phyloP scores from a whole-genome alignment of 2,329 filamentous ascomycete species.

The Colletotrichum truncatum region DNA sequence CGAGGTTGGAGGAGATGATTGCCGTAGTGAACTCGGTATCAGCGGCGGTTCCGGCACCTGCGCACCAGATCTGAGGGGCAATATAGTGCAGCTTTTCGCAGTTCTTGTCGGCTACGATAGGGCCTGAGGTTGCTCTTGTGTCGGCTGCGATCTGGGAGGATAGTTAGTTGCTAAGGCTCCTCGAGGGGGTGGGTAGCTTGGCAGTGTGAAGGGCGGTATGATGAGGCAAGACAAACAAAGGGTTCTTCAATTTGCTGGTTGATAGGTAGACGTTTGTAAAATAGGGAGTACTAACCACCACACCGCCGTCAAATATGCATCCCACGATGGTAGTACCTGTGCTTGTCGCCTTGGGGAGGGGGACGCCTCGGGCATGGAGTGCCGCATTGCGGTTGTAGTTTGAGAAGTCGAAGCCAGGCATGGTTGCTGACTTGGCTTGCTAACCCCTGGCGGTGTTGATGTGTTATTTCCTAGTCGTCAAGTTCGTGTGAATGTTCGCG shows the following conservation, averaged over 20 bases:
- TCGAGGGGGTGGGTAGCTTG: neutral
- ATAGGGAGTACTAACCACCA: slow-evolving; percentile 73
- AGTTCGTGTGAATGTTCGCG: neutral
- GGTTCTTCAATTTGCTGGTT: neutral
- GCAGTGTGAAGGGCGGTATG: slow-evolving; percentile 25
- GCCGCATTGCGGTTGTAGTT: slow-evolving; percentile 99
- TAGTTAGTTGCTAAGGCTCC: neutral
- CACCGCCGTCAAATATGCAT: slow-evolving; percentile 94
- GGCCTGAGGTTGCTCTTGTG: slow-evolving; percentile 94
- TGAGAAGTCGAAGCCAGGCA: slow-evolving; percentile 99
- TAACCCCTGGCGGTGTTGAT: neutral
- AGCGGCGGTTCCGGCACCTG: slow-evolving; percentile 94
- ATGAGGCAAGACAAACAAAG: neutral
- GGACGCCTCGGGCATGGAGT: slow-evolving; percentile 91
- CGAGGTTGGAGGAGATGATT: slow-evolving; percentile 97
- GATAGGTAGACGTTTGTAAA: slow-evolving; percentile 37
- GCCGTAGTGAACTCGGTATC: slow-evolving; percentile 99
- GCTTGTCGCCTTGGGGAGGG: slow-evolving; percentile 96
- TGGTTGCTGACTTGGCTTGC: slow-evolving; percentile 54
- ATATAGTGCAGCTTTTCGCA: slow-evolving; percentile 99
- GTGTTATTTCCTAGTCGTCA: neutral
- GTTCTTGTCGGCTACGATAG: slow-evolving; percentile 99
- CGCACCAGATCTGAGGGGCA: slow-evolving; percentile 98
- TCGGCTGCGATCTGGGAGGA: slow-evolving; percentile 88
- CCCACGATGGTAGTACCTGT: slow-evolving; percentile 99